Base-by-base conservation (phyloP, 2,329 filamentous ascomycete genomes). In the Cercospora sesami region DNA sequence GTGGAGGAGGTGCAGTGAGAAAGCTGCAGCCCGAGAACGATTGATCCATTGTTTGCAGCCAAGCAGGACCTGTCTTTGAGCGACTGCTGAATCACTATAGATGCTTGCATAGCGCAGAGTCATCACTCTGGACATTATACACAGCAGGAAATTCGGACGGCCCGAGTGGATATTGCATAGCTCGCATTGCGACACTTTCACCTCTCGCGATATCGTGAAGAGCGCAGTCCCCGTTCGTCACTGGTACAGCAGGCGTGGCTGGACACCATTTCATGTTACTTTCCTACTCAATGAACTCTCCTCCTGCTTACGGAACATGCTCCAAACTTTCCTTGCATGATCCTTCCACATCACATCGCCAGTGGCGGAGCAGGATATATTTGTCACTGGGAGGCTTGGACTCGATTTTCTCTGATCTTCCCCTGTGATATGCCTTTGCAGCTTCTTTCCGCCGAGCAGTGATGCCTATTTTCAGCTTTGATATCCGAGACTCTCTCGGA, bases 1-100 rank as follows among this genome's bases (percentile, higher is more conserved):
- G 57, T 65, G 16, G 64, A 65, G 57, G 64, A 65, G 39, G 58
- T 65, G 55, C 55, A 58, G 18, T 58, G 55, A 58, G 9, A 53
- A 9, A 26, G 10, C 9, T 53, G 48, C 10, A 10, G 2, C 28
- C 48, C 23, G 21, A 16, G 18, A 53, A 28, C 12, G 18, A 23
- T 26, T 14, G 10, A n/a, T n/a, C 28, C 12, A 28, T 53, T 16
- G 36, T 39, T 42, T 42, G 48, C 48, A 14, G 14, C 48, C 23
- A 30, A 14, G 4, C 23, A 28, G 48, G 14, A 28, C 16, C 12
- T n/a, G 4, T 30, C 48, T 26, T 8, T 30, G 5, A 16, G 48
- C 21, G 7, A 5, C 3, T 30, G 23, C 48, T 55, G 23, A 5
- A 14, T 3, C 30, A 5, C 21, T 28, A n/a, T 28, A 55, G 16